Conservation (phyloP, 163 green algal species). For the Prototheca wickerhamii region DNA sequence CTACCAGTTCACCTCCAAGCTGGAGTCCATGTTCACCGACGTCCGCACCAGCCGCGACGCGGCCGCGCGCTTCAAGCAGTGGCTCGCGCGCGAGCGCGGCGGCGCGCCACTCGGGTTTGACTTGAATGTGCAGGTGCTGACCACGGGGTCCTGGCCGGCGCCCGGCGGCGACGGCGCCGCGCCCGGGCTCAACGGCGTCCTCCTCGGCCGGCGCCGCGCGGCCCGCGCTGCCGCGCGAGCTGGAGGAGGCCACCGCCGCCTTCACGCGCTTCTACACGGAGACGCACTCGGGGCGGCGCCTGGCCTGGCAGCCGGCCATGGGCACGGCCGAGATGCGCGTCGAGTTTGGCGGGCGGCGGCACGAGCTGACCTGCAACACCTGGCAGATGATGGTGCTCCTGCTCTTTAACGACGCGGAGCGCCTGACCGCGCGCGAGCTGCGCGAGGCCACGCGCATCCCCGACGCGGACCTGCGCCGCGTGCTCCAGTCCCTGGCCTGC, state of each 20-base stretch:
- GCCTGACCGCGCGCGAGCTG: slow-evolving; percentile 57
- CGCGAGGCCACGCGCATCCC: slow-evolving; percentile 71
- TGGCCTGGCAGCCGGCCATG: slow-evolving; percentile 95
- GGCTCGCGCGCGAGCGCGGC: slow-evolving; percentile 12
- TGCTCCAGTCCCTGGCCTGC: slow-evolving; percentile 79
- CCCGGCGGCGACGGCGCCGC: slow-evolving; percentile 26
- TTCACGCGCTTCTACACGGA: slow-evolving; percentile 83
- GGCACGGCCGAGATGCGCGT: slow-evolving; percentile 69
- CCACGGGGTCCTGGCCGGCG: slow-evolving; percentile 92
- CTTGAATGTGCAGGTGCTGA: slow-evolving; percentile 92
- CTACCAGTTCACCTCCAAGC: slow-evolving; percentile 93
- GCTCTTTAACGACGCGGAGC: slow-evolving; percentile 87
- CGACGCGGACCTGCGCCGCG: slow-evolving; percentile 74
- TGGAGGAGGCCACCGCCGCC: slow-evolving; percentile 53
- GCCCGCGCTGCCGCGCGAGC: slow-evolving; percentile 68
- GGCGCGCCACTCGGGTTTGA: slow-evolving; percentile 51
- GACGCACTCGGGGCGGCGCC: slow-evolving; percentile 76
- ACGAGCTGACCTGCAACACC: slow-evolving; percentile 79
- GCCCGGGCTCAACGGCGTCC: not conserved
- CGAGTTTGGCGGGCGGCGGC: slow-evolving; percentile 43
- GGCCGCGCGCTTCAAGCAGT: slow-evolving; percentile 68
- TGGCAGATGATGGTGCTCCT: slow-evolving; percentile 92
- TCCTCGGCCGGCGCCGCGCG: slow-evolving; percentile 13
- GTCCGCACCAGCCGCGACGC: slow-evolving; percentile 84
- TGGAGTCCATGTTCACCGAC: slow-evolving; percentile 99